A percentile compares a stretch with the other conserved stretches of the same genome.
Conservation (phyloP, 345 rosid species). For the Melaleuca quinquenervia region DNA sequence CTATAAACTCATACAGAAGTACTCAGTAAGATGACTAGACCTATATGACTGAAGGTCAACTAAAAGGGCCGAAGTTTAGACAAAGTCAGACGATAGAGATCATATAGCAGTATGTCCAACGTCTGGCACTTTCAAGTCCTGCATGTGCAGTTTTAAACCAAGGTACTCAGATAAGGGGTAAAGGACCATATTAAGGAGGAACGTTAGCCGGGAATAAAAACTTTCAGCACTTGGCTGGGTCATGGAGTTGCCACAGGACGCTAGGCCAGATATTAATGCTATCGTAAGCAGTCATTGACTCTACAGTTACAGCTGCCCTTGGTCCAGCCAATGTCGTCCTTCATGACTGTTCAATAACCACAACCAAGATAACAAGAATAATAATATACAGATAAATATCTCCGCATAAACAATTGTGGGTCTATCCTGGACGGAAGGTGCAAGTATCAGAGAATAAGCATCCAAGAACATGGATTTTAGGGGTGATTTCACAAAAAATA, state of each 20-base stretch:
- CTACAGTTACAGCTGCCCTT: not conserved
- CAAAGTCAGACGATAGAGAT: not conserved
- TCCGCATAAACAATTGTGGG: not conserved
- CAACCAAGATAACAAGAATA: not conserved
- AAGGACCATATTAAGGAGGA: not conserved
- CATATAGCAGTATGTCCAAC: not conserved
- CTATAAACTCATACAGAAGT: not conserved
- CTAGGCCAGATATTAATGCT: not conserved
- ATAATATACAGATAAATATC: not conserved
- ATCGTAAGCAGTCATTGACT: not conserved
- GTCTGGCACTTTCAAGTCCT: not conserved
- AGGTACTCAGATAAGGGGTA: not conserved
- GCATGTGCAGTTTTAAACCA: not conserved
- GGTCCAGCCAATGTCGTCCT: not conserved
- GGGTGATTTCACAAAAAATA: not conserved
- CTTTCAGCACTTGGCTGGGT: not conserved
- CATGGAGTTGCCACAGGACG: not conserved
- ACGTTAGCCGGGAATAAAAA: not conserved
- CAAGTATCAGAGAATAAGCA: not conserved
- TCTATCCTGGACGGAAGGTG: not conserved
- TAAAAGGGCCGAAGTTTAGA: not conserved
- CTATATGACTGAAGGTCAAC: not conserved
- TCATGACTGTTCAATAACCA: not conserved
- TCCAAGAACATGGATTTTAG: not conserved
- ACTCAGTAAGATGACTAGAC: not conserved